Base-by-base conservation (phyloP, 371 early-diverging fungal genomes). In the Blakeslea trispora region DNA sequence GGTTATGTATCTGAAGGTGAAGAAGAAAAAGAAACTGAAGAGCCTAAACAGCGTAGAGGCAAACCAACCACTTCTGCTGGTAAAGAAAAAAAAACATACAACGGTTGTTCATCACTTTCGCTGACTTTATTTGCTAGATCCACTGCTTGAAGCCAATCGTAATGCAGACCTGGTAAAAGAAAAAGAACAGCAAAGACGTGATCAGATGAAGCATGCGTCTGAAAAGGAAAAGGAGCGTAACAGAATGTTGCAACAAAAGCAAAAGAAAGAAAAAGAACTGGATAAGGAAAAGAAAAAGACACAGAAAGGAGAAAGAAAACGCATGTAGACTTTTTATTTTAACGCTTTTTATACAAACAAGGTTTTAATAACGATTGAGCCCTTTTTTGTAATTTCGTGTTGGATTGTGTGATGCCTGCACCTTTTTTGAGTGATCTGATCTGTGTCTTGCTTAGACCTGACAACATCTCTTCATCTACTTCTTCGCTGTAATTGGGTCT, bases 321-420 rank as follows among this genome's bases (percentile, higher is more conserved):
- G 83, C 32, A 77, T 83, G 78, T 83, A 74, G 39, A 39, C 34
- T 22, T 10, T 8, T 13, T 37, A 51, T 41, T 6, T 75, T 81
- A 94, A 55, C 95, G 89, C 43, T 84, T 84, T 69, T 95, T 95
- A 75, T 95, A 95, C 42, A 93, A 78, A 66, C 96, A 95, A 13
- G 96, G 94, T 73, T 93, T 94, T 57, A 95, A 72, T 47, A 88
- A 64, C n/a, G 72, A 68, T 55, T 56, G 74, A 37, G 69, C 74
- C 55, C 57, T 74, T 63, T 63, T 80, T 18, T 62, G 64, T 45
- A 59, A 61, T 61, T 62, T 75, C 5, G 54, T 51, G 32, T 45
- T 50, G 15, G 58, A 50, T 5, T 49, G 44, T 31, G 50, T 54
- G 32, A 71, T 66, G 41, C 76, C 79, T 40, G 72, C 75, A n/a